Conservation (phyloP, 2,329 filamentous ascomycete species). For the Fusarium nygamai region DNA sequence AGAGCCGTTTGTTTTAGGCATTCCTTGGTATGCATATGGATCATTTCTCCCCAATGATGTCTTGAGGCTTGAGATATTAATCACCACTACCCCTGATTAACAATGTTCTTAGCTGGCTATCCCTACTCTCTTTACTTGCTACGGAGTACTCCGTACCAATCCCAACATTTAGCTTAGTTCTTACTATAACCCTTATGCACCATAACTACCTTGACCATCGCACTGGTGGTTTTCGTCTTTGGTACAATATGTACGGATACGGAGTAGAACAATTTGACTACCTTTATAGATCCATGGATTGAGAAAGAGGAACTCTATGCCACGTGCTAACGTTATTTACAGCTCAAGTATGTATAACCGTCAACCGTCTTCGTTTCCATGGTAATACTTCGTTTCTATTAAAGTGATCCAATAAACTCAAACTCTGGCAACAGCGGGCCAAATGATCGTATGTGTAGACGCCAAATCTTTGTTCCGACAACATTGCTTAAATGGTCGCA, state of each 20-base stretch:
- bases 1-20: not conserved
- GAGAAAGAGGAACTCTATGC: not conserved
- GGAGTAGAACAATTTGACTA: too few relatives aligned
- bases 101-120: not conserved
- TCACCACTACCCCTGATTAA: not conserved
- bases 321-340: not conserved
- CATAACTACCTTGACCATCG: not conserved
- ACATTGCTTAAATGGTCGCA: not conserved
- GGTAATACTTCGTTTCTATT: not conserved
- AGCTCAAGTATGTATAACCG: not conserved
- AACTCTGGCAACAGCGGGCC: not conserved
- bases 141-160: not conserved
- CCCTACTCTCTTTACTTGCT: not conserved
- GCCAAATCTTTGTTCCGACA: not conserved
- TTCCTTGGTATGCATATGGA: not conserved
- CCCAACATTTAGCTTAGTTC: not conserved
- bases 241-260: not conserved
- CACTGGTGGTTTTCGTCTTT: not conserved
- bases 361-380: not conserved
- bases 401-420: not conserved
- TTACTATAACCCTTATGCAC: not conserved
- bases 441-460: not conserved
- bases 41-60: not conserved
- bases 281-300: not conserved
- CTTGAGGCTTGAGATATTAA: not conserved